Conservation (phyloP, 768 basidiomycete genomes). For the Phaeotremella fagi region DNA sequence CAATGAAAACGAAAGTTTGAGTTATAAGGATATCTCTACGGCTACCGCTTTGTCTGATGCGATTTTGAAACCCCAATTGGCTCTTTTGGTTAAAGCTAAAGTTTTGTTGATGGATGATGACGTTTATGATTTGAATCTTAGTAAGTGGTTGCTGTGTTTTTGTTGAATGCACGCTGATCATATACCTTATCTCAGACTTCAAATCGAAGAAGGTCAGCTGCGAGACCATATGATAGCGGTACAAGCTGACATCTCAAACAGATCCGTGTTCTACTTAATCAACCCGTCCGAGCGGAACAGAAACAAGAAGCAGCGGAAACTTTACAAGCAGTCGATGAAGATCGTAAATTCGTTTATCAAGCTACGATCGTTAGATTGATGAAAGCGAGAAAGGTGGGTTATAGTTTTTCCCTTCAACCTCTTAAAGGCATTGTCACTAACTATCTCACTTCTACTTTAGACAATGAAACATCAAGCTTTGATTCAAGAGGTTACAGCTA, state of each 20-base stretch:
- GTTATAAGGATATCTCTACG: constrained; percentile 67
- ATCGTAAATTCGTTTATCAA: constrained; percentile 93
- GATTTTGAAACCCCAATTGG: constrained; percentile 58
- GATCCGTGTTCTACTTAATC: constrained; percentile 84
- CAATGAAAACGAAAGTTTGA: constrained; percentile 83
- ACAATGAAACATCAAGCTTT: constrained; percentile 48
- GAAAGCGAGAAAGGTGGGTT: constrained; percentile 48
- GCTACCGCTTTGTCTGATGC: constrained; percentile 63
- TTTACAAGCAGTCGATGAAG: constrained; percentile 90
- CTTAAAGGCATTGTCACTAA: background rate
- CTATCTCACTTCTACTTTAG: constrained; percentile 15
- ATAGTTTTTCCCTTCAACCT: too few species aligned
- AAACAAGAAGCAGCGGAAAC: constrained; percentile 87
- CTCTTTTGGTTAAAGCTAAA: constrained; percentile 76
- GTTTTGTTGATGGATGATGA: constrained; percentile 79
- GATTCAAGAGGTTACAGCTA: constrained; percentile 47
- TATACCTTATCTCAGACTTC: constrained; percentile 56
- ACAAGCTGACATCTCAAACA: constrained; percentile 2
- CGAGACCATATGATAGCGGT: background rate
- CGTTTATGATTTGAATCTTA: constrained; percentile 86
- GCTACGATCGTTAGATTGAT: constrained; percentile 77
- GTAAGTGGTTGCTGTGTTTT: constrained; percentile 46
- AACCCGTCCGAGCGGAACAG: constrained; percentile 88
- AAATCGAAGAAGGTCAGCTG: constrained; percentile 68
- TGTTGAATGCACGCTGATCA: background rate